Percentiles rank a stretch among this genome's conserved stretches.
Conservation (phyloP, 176 grass and related monocot genomes). For the Eremochloa ophiuroides region DNA sequence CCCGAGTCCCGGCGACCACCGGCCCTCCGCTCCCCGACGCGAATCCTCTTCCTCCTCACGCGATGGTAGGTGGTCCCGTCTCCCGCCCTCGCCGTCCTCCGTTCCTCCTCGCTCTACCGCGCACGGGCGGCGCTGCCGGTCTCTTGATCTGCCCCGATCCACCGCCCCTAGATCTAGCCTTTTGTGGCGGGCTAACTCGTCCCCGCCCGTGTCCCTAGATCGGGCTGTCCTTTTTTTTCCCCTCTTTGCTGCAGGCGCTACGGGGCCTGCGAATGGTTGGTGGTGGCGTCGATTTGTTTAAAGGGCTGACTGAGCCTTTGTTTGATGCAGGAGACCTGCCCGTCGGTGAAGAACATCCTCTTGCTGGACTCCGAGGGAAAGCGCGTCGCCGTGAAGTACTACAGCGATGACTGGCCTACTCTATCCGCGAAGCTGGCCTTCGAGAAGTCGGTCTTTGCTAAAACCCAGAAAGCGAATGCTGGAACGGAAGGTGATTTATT, state of each 20-base stretch:
- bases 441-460: slow-evolving; percentile 83
- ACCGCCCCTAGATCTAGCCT: neutral
- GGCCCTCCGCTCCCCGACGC: neutral
- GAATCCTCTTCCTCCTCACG: neutral
- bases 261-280: neutral
- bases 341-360: slow-evolving; percentile 73
- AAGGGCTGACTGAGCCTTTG: neutral
- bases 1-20: neutral
- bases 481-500: slow-evolving; percentile 50
- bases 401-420: slow-evolving; percentile 74
- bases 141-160: slow-evolving; percentile 16
- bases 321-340: slow-evolving; percentile 48
- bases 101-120: neutral
- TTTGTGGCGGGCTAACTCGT: neutral
- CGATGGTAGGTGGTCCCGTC: slow-evolving; percentile 17
- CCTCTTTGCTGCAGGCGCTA: neutral
- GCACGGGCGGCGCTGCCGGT: neutral
- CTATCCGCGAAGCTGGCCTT: slow-evolving; percentile 73
- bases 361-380: slow-evolving; percentile 88
- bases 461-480: slow-evolving; percentile 74
- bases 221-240: neutral
- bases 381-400: slow-evolving; percentile 92
- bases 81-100: neutral
- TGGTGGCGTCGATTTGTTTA: neutral
- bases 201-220: neutral